These are phyloP conservation scores for Iris pallida DNA, from an alignment of 116 monocot genomes.

Conservation along the genomic window DNA sequence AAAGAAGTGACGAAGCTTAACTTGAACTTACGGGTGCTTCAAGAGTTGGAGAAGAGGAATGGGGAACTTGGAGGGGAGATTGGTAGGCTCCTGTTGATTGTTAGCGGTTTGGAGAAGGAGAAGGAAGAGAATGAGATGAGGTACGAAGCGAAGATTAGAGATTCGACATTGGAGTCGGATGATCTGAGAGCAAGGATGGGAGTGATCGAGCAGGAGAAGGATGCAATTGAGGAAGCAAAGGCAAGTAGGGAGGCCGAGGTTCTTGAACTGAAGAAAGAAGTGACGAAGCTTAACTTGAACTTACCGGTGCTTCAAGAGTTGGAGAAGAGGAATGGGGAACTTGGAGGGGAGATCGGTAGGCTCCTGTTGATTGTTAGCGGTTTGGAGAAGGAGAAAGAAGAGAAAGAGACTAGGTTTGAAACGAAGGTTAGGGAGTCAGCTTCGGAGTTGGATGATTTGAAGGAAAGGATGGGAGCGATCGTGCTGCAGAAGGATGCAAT, in stretches of 20 bases:
- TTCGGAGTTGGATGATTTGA: constrained; percentile 3
- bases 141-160: not conserved
- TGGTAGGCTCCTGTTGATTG: not conserved
- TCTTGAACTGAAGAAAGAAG: constrained; percentile 5
- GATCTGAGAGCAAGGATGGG: not conserved
- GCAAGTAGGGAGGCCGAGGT: constrained; percentile 11
- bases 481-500: constrained; percentile 12
- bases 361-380: not conserved
- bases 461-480: not conserved
- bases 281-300: not conserved
- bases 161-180: not conserved
- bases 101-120: constrained; percentile 3
- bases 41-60: not conserved
- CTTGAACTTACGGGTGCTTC: not conserved
- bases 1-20: not conserved
- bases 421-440: not conserved
- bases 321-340: not conserved
- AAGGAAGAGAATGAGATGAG: not conserved
- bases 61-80: not conserved
- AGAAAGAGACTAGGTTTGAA: constrained; percentile 1
- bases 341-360: not conserved
- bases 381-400: constrained; percentile 7
- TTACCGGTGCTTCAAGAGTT: not conserved
- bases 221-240: constrained; percentile 7
- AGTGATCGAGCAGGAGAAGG: not conserved